phyloP scores from a whole-genome alignment of 2,329 filamentous ascomycete species.

The Penicillium sp. region DNA sequence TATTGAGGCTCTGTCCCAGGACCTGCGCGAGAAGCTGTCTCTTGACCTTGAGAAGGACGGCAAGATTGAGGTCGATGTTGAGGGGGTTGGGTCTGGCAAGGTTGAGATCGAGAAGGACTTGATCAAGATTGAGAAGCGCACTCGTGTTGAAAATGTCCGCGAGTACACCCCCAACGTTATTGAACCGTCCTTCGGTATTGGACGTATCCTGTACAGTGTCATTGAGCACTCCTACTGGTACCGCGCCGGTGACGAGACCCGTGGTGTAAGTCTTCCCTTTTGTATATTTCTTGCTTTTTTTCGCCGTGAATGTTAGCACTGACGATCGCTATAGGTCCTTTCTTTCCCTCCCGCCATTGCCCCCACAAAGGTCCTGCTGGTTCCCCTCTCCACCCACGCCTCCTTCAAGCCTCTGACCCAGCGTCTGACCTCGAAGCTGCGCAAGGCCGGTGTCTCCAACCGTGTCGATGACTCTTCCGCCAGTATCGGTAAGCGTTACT shows the following conservation, averaged over 20 bases:
- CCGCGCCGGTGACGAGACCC: conserved; percentile 71
- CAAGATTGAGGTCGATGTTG: conserved; percentile 68
- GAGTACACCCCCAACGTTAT: conserved; percentile 95
- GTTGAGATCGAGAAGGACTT: conserved; percentile 72
- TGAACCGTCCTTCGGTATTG: conserved; percentile 95
- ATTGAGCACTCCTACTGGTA: conserved; percentile 96
- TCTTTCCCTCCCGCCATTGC: conserved; percentile 70
- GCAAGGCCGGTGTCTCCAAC: conserved; percentile 67
- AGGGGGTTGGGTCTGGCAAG: conserved; percentile 58
- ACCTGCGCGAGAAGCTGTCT: conserved; percentile 69
- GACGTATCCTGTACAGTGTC: conserved; percentile 82
- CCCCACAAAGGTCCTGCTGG: conserved; percentile 90
- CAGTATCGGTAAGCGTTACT: conserved; percentile 88
- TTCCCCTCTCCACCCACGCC: conserved; percentile 72
- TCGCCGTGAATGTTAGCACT: background rate
- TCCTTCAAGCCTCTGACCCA: conserved; percentile 71
- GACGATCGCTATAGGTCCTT: conserved; percentile 46
- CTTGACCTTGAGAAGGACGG: conserved; percentile 64
- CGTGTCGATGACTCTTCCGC: conserved; percentile 83
- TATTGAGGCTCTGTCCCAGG: conserved; percentile 66
- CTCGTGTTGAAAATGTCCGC: conserved; percentile 69
- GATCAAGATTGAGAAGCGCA: conserved; percentile 74
- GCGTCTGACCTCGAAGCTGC: conserved; percentile 65
- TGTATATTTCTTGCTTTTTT: background rate
- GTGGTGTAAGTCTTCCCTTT: conserved; percentile 58